Evolutionary conservation across 75 land plant species (phyloP), one percentile per base, ranked within the genome.

Genomic region (Isoetes taiwanensis): DNA sequence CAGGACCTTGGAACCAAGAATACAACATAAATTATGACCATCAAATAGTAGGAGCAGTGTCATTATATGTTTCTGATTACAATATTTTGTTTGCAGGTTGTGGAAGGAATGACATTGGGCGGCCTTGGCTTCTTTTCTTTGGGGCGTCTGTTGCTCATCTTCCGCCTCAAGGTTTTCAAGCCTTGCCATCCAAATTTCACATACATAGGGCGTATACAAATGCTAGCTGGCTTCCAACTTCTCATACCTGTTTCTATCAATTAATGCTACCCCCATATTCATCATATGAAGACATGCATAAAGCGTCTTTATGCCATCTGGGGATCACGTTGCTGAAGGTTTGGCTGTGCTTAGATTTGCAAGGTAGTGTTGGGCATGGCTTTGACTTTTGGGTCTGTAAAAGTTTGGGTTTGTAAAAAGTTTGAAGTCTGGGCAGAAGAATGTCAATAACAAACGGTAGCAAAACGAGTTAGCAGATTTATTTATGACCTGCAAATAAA

Each of bases 181-280:
- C 93, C 25, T 72, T 90, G 27, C 59, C 77, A 53, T 82, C 93
- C 1, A 81, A 72, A 43, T 80, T 90, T 32, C 82, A 73, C 64
- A 86, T 90, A 16, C 76, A 77, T 74, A 75, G 61, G 66, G 57
- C 76, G 4, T 55, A 58, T 28, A 78, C 75, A 3, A 68, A 85
- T 14, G 26, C 41, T 27, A 72, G 72, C 41, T 80, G 70, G 68
- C 66, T 90, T 37, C 97, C 97, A 10, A 66, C 84, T 24, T 81
- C 97, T 32, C 97, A 90, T 32, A 90, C 97, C 21, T 90, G 96
- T 74, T 90, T 90, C 67, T 83, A 72, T 63, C 81, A 80, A 57
- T 60, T 90, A 37, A 72, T 80, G 59, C 72, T 90, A 11, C 97
- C 97, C 4, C 64, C 75, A 0, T 90, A 90, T 41, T 62, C 87